These are phyloP conservation scores for Paecilomyces formosus DNA, from an alignment of 2,329 filamentous ascomycete genomes.

Conservation along the genomic window DNA sequence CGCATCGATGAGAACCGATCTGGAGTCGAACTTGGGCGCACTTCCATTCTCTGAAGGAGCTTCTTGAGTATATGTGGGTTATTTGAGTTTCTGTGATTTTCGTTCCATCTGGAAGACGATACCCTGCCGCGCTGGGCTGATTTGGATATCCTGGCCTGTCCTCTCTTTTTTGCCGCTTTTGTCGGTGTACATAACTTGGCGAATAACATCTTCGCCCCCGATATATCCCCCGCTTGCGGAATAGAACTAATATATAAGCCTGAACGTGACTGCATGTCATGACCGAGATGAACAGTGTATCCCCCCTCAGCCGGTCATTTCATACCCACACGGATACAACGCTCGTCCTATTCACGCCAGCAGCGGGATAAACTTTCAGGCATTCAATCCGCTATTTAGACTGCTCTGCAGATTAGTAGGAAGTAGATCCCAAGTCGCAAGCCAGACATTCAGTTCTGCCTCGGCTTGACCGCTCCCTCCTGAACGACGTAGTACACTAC, in stretches of 20 bases:
- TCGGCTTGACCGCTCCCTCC: slow-evolving; percentile 57
- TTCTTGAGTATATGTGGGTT: slow-evolving; percentile 5
- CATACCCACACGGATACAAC: background rate
- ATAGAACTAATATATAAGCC: background rate
- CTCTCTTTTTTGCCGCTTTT: background rate
- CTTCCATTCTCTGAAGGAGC: slow-evolving; percentile 6
- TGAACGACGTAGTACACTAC: slow-evolving; percentile 60
- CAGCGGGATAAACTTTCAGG: background rate
- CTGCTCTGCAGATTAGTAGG: background rate
- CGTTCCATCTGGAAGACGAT: slow-evolving; percentile 7
- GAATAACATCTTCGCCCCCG: background rate
- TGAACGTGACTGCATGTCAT: background rate
- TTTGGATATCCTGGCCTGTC: slow-evolving; percentile 1
- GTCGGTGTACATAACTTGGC: background rate
- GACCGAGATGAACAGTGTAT: background rate
- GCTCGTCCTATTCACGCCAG: background rate
- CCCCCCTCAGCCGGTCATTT: background rate
- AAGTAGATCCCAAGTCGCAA: background rate
- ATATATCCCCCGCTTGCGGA: background rate
- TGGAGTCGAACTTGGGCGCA: background rate
- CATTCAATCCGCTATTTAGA: background rate
- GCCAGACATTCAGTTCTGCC: slow-evolving; percentile 47
- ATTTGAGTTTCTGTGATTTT: slow-evolving; percentile 4
- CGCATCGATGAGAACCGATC: slow-evolving; percentile 11
- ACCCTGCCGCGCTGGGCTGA: slow-evolving; percentile 1